Conservation (phyloP, 2,329 filamentous ascomycete genomes). For the Colletotrichum destructivum region DNA sequence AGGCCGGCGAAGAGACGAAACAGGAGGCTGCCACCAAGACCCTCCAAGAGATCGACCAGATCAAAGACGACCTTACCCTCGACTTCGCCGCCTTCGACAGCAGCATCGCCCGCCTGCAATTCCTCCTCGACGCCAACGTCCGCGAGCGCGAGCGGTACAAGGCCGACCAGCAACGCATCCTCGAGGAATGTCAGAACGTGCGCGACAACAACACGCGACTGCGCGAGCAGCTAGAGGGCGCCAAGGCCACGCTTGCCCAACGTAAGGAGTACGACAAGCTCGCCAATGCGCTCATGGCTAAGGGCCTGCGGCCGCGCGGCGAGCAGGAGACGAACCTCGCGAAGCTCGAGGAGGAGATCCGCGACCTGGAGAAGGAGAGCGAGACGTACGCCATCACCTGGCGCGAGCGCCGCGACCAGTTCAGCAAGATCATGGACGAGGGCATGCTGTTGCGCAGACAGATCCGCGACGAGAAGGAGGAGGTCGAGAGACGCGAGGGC, state of each 20-base stretch:
- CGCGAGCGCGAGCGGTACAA: slow-evolving; percentile 88
- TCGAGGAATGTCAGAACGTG: slow-evolving; percentile 83
- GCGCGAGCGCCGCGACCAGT: slow-evolving; percentile 88
- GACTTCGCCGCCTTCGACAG: slow-evolving; percentile 92
- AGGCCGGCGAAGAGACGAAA: slow-evolving; percentile 48
- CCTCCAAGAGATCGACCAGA: slow-evolving; percentile 73
- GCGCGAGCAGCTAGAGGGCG: slow-evolving; percentile 81
- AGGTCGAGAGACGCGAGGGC: slow-evolving; percentile 89
- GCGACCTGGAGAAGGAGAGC: slow-evolving; percentile 88
- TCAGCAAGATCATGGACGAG: slow-evolving; percentile 90
- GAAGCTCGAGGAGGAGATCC: slow-evolving; percentile 90
- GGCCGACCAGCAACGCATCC: slow-evolving; percentile 83
- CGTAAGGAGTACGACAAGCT: slow-evolving; percentile 91
- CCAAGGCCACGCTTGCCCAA: slow-evolving; percentile 81
- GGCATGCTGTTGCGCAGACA: slow-evolving; percentile 87
- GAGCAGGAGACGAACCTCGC: slow-evolving; percentile 84
- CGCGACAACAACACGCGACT: slow-evolving; percentile 81
- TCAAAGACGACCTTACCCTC: slow-evolving; percentile 86
- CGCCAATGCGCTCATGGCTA: slow-evolving; percentile 77
- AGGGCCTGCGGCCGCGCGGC: slow-evolving; percentile 79
- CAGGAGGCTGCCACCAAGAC: slow-evolving; percentile 54
- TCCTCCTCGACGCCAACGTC: slow-evolving; percentile 86
- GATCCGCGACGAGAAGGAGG: slow-evolving; percentile 96
- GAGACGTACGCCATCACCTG: slow-evolving; percentile 86
- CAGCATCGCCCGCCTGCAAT: slow-evolving; percentile 89